Base-by-base conservation (phyloP, 176 grass and related monocot species). In the Phyllostachys edulis region DNA sequence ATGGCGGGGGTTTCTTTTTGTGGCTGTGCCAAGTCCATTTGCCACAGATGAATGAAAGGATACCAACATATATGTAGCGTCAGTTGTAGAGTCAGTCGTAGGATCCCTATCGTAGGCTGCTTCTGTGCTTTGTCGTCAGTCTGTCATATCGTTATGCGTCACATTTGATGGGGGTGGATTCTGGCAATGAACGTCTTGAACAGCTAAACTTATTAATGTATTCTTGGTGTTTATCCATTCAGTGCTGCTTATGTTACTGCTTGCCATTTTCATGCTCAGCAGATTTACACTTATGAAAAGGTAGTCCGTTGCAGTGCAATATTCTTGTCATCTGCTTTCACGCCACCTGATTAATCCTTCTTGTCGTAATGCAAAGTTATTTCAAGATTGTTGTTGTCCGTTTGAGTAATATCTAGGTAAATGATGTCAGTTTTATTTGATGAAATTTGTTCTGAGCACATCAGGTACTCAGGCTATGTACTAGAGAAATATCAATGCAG, bases 11-110 rank as follows among this genome's bases (percentile, higher is more conserved):
- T 83, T 87, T 67, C 62, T 21, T 84, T 87, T 85, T 88, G 40
- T 70, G 75, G 87, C 61, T 73, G 80, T 88, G 74, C 81, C 81
- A 81, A 75, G 75, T 71, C 70, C 59, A 55, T 88, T 92, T 88
- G 88, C 76, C 78, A 78, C 55, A 79, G 81, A 77, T 73, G 77
- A 86, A 82, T 44, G 46, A 63, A 92, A 84, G 69, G 73, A 77
- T 85, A 82, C 81, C 82, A 82, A 76, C 47, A 82, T 75, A 80
- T 80, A 84, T 82, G 61, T 87, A 87, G 80, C 7, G 75, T 90
- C 75, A 82, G 78, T 87, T 82, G 61, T 87, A 87, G 80, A 4
- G 75, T 90, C 75, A 82, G 78, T 87, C 56, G 71, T 86, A 91
- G 76, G 80, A 87, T 66, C 76, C 23, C 49, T 82, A 67, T 79